Base-by-base conservation (phyloP, 2,329 filamentous ascomycete genomes). In the Sporothrix brasiliensis region DNA sequence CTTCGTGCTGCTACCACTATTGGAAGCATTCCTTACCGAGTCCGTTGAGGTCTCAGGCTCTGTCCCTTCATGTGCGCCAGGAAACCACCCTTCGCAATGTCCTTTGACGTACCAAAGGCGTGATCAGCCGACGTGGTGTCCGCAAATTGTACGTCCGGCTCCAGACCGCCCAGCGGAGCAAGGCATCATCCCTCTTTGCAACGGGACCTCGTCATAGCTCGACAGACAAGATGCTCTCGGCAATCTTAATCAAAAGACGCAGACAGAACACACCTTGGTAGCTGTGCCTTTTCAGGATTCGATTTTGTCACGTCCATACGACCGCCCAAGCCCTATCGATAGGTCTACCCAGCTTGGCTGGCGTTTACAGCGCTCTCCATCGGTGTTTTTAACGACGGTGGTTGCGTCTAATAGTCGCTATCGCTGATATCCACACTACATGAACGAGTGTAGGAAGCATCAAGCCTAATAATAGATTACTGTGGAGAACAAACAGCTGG, bases 1-100 rank as follows among this genome's bases (percentile, higher is more conserved):
- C 73, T 67, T 79, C 79, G 71, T 78, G 78, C 72, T 79, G 77
- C 71, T 78, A 77, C 71, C 79, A 77, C 71, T 79, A 74, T 70
- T 78, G 74, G 69, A 78, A 74, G 67, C 79, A 75, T 41, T 76
- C 76, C 70, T 72, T 75, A n/a, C 76, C 76, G 67, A 76, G 54
- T 60, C 68, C 70, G 52, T 73, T 71, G 69, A 73, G 70, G 52
- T 72, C 70, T n/a, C 10, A 60, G 16, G 5, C 49, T 27, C 30
- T 69, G 41, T 63, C 67, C 63, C 67, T 49, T 41, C 54, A 72
- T n/a, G 2, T 53, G 52, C 1, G 16, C 7, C 2, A 67, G 6
- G 2, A 63, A 61, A n/a, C 41, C 34, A 41, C 54, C 24, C 69
- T 68, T 70, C 30, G 68, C 69, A 16, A 67, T 30, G 2, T 65